Evolutionary conservation across 1,284 basidiomycete species (phyloP).

Genomic region (Albatrellus sp.): DNA sequence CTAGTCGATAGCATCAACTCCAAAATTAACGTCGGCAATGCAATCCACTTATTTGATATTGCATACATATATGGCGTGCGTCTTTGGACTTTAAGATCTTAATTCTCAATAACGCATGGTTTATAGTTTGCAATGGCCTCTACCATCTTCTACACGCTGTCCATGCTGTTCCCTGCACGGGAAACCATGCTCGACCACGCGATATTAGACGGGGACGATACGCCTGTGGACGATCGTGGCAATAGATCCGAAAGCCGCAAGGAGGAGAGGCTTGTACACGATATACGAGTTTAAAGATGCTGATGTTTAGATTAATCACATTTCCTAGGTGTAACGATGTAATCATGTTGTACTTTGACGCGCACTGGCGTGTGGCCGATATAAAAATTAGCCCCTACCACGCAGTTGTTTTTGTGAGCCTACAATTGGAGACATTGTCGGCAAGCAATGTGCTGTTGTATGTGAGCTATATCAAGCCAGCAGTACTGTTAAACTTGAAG

Average conservation of each 20-base stretch:
- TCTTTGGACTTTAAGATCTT: conserved; percentile 2
- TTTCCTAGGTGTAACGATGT: too few species aligned
- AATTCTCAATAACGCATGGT: not conserved
- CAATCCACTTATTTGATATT: conserved; percentile 45
- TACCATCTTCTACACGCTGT: conserved; percentile 36
- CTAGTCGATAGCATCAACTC: conserved; percentile 55
- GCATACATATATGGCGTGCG: conserved; percentile 63
- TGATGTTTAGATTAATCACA: too few species aligned
- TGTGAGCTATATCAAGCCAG: too few species aligned
- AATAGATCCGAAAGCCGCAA: not conserved
- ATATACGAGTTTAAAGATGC: too few species aligned
- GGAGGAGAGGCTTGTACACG: too few species aligned
- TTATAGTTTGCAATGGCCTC: conserved; percentile 28
- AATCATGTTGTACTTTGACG: too few species aligned
- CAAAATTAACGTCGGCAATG: conserved; percentile 39
- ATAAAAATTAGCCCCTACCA: too few species aligned
- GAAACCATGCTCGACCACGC: conserved; percentile 44
- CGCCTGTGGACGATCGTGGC: conserved; percentile 4
- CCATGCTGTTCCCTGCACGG: conserved; percentile 39
- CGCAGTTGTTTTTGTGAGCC: too few species aligned
- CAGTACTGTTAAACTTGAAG: too few species aligned
- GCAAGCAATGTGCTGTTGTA: too few species aligned
- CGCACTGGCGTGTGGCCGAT: too few species aligned
- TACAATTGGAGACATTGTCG: too few species aligned
- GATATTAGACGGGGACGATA: conserved; percentile 18